phyloP scores from a whole-genome alignment of 2,329 filamentous ascomycete species.

The Fusarium odoratissimum region DNA sequence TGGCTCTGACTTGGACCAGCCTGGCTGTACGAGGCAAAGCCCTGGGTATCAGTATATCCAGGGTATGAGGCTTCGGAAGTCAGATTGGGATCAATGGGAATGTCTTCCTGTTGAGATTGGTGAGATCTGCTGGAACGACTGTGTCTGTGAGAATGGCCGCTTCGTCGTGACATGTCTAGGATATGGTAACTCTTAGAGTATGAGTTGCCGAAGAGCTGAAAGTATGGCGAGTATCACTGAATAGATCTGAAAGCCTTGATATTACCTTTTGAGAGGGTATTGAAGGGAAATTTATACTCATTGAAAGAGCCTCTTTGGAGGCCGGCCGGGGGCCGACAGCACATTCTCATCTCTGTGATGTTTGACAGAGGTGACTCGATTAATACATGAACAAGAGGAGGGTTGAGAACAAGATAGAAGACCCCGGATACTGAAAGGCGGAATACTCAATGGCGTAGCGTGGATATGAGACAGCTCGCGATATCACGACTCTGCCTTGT shows the following conservation, averaged over 20 bases:
- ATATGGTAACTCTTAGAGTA: background rate
- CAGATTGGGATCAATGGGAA: constrained; percentile 22
- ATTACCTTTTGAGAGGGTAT: background rate
- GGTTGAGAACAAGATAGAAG: background rate
- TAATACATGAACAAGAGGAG: background rate
- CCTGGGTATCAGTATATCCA: background rate
- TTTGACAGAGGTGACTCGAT: background rate
- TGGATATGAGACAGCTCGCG: background rate
- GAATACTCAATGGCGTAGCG: background rate
- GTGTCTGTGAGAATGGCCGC: constrained; percentile 19
- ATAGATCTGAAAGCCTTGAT: background rate
- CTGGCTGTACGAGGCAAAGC: constrained; percentile 8
- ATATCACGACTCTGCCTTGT: constrained; percentile 24
- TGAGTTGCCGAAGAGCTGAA: accelerated
- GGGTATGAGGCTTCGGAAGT: background rate
- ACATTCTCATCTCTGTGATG: background rate
- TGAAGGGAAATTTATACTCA: background rate
- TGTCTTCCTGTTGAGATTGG: constrained; percentile 21
- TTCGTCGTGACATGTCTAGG: constrained; percentile 32
- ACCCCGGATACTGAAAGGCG: background rate
- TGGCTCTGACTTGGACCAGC: constrained; percentile 35
- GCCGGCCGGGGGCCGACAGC: constrained; percentile 17
- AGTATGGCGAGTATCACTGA: too few species aligned
- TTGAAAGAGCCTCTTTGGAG: background rate
- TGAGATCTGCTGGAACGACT: constrained; percentile 19